These are phyloP conservation scores for Trypanosoma lewisi DNA, from an alignment of 208 protist species.

Conservation along the genomic window DNA sequence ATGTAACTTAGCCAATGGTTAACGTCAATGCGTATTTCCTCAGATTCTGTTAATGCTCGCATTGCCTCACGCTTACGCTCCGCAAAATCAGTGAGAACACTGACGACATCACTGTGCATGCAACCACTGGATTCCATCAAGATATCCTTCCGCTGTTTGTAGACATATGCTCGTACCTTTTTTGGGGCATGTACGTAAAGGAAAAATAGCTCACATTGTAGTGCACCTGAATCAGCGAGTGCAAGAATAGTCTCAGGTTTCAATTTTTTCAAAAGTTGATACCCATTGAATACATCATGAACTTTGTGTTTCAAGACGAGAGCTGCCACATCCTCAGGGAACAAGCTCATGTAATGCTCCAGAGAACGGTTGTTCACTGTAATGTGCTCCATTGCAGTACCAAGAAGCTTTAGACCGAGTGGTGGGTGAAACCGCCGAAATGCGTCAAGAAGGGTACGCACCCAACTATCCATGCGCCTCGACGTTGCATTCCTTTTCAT, in stretches of 20 bases:
- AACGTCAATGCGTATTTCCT: constrained; percentile 5
- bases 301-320: constrained; percentile 19
- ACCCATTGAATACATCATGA: background rate
- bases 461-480: background rate
- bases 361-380: background rate
- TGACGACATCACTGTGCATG: constrained; percentile 5
- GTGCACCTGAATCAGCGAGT: constrained; percentile 3
- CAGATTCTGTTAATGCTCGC: constrained; percentile 6
- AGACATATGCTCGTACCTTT: constrained; percentile 3
- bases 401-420: constrained; percentile 7
- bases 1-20: constrained; percentile 1
- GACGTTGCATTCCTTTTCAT: background rate
- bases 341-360: background rate
- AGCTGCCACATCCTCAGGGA: constrained; percentile 12
- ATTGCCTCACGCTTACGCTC: constrained; percentile 21
- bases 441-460: background rate
- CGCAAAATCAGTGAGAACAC: background rate
- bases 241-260: constrained; percentile 1
- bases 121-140: constrained; percentile 1
- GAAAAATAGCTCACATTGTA: background rate
- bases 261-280: constrained; percentile 2
- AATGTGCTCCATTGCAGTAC: background rate
- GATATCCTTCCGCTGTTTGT: background rate
- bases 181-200: background rate
- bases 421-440: constrained; percentile 12